Evolutionary conservation across 768 basidiomycete genomes (phyloP).

Genomic region (Hirschioporus abietinus): DNA sequence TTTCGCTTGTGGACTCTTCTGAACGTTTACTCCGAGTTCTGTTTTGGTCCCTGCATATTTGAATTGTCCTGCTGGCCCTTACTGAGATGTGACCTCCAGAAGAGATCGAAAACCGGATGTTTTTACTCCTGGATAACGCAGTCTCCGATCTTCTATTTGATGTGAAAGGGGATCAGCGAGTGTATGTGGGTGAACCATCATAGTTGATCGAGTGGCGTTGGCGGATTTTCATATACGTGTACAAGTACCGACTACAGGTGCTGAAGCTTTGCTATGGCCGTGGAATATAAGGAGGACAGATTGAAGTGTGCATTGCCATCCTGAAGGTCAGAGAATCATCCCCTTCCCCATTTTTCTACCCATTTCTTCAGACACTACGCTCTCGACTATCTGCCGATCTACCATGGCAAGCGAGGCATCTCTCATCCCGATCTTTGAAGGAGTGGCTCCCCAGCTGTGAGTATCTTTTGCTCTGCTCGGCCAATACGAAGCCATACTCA

Average conservation of each 20-base stretch:
- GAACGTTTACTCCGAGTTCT: background rate
- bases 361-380: background rate
- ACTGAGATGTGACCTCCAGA: background rate
- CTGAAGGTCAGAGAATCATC: background rate
- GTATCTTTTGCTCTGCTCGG: background rate
- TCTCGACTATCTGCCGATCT: background rate
- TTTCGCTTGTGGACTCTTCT: background rate
- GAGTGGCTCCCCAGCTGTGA: background rate
- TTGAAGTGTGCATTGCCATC: background rate
- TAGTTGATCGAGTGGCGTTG: background rate
- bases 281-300: background rate
- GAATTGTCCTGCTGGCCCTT: background rate
- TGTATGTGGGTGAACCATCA: background rate
- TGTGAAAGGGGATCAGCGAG: too few relatives aligned
- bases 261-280: background rate
- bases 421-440: background rate
- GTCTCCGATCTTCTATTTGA: background rate
- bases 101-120: background rate
- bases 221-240: background rate
- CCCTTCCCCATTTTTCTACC: background rate
- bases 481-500: background rate
- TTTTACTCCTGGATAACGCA: background rate
- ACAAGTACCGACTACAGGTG: background rate
- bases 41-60: background rate
- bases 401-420: background rate